A percentile compares a stretch with the other conserved stretches of the same genome.
Conservation (phyloP, 441 rosid species). For the Macaranga tanarius region DNA sequence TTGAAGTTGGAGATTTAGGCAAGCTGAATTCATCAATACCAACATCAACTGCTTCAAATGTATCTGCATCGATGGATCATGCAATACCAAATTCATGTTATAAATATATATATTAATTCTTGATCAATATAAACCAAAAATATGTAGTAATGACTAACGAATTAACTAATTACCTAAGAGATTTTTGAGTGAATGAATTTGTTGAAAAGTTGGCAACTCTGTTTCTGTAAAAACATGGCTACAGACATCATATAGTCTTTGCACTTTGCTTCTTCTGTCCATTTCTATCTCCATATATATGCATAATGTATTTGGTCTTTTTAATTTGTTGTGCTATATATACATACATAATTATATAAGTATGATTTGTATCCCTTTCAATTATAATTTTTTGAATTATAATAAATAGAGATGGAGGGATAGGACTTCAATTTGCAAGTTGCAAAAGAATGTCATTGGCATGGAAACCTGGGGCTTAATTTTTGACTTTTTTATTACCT, state of each 20-base stretch:
- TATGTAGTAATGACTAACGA: no score
- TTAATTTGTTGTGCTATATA: not conserved
- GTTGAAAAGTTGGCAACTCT: constrained; percentile 32
- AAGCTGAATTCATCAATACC: constrained; percentile 38
- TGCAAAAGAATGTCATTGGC: not conserved
- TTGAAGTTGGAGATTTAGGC: constrained; percentile 26
- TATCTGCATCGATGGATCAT: constrained; percentile 21
- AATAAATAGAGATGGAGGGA: not conserved
- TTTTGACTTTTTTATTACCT: constrained; percentile 18
- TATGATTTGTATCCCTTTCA: no score
- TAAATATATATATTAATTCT: no score
- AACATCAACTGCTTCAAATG: constrained; percentile 40
- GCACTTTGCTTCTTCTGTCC: constrained; percentile 33
- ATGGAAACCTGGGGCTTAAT: constrained; percentile 30
- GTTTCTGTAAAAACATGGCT: constrained; percentile 26
- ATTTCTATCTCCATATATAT: constrained; percentile 7
- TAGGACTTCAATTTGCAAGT: not conserved
- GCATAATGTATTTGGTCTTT: no score
- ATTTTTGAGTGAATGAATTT: constrained; percentile 37
- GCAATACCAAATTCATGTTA: no score
- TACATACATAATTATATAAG: not conserved
- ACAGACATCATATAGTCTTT: constrained; percentile 38
- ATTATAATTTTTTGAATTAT: no score
- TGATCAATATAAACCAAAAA: no score
- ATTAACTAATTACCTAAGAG: constrained; percentile 41